phyloP scores from a whole-genome alignment of 345 rosid genomes.

The Salix exigua region DNA sequence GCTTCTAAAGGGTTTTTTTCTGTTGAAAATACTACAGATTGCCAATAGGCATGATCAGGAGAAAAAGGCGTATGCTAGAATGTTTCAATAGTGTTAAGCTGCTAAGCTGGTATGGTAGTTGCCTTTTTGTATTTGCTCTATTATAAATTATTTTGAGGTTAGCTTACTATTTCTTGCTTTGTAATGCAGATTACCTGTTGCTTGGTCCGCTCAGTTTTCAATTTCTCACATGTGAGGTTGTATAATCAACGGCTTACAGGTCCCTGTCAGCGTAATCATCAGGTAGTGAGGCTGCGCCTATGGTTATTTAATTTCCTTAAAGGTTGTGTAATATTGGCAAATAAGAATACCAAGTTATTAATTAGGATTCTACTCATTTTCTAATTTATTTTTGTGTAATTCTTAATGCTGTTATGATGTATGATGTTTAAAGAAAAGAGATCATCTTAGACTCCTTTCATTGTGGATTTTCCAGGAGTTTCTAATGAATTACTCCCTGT shows the following conservation, averaged over 20 bases:
- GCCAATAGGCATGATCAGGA: conserved; percentile 29
- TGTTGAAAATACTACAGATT: conserved; percentile 21
- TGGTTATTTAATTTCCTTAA: neutral
- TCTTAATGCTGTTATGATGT: neutral
- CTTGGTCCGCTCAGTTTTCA: conserved; percentile 7
- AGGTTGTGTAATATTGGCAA: too few species aligned
- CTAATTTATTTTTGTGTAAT: neutral
- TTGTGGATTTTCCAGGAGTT: neutral
- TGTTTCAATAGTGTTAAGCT: conserved; percentile 32
- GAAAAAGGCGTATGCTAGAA: conserved; percentile 32
- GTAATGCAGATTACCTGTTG: neutral
- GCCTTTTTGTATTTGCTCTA: neutral
- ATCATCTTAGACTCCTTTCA: too few species aligned
- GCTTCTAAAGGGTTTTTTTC: neutral
- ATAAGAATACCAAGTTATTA: too few species aligned
- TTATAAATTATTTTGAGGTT: neutral
- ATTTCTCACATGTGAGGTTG: neutral
- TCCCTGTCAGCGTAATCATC: neutral
- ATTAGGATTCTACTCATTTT: too few species aligned
- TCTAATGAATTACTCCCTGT: neutral
- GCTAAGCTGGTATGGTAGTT: conserved; percentile 4
- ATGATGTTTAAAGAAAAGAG: neutral
- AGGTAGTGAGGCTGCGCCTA: neutral
- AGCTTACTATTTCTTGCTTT: neutral
- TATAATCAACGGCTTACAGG: neutral